These are phyloP conservation scores for Teunomyces gatunensis DNA, from an alignment of 805 yeast species.

Conservation along the genomic window DNA sequence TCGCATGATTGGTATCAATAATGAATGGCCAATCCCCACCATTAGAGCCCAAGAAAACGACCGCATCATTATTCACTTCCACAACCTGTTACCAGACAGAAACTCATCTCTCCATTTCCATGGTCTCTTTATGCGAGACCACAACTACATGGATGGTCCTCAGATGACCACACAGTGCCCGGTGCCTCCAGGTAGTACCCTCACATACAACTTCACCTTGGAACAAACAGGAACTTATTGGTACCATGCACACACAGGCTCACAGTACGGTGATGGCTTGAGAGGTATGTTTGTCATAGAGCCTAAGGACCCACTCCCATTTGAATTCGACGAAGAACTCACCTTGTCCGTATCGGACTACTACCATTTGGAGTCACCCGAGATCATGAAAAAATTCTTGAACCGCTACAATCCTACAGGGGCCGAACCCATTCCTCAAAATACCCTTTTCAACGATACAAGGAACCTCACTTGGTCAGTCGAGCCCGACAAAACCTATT, in stretches of 20 bases:
- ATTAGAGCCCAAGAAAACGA: slow-evolving; percentile 40
- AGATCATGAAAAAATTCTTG: slow-evolving; percentile 47
- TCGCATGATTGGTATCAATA: slow-evolving; percentile 57
- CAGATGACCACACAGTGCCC: slow-evolving; percentile 48
- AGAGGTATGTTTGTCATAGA: slow-evolving; percentile 68
- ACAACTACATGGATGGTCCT: slow-evolving; percentile 45
- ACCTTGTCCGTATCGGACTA: slow-evolving; percentile 58
- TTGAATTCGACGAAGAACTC: slow-evolving; percentile 61
- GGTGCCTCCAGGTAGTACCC: slow-evolving; percentile 36
- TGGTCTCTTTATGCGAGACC: slow-evolving; percentile 41
- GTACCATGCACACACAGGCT: slow-evolving; percentile 79
- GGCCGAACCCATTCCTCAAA: slow-evolving; percentile 78
- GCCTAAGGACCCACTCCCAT: slow-evolving; percentile 42
- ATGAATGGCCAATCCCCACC: slow-evolving; percentile 43
- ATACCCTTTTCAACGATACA: slow-evolving; percentile 62
- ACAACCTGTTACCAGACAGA: slow-evolving; percentile 31
- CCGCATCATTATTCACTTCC: slow-evolving; percentile 35
- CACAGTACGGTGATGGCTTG: slow-evolving; percentile 77
- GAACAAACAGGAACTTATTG: slow-evolving; percentile 46
- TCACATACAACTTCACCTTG: slow-evolving; percentile 39
- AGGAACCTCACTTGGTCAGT: slow-evolving; percentile 55
- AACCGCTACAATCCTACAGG: slow-evolving; percentile 78
- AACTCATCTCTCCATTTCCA: slow-evolving; percentile 46
- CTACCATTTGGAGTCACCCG: slow-evolving; percentile 55
- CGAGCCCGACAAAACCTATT: slow-evolving; percentile 58